Base-by-base conservation (phyloP, 1,284 basidiomycete species). In the Puccinia polysora region DNA sequence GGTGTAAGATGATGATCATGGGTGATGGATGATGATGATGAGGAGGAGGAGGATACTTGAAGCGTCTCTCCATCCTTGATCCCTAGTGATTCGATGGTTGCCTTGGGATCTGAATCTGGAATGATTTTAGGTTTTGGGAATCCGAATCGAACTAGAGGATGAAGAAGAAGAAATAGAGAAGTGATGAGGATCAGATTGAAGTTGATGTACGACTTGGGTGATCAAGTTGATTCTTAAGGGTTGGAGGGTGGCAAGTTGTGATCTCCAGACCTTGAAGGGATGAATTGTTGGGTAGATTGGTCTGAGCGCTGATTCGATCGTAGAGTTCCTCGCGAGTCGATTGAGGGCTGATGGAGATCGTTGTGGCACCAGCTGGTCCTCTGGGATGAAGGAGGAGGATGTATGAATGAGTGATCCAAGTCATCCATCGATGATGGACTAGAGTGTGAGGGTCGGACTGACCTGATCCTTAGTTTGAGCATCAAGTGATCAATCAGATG, bases 11-110 rank as follows among this genome's bases (percentile, higher is more conserved):
- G n/a, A n/a, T n/a, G n/a, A n/a, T n/a, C n/a, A n/a, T n/a, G n/a
- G n/a, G n/a, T n/a, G n/a, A n/a, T n/a, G n/a, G n/a, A n/a, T 34
- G 58, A 45, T 56, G 75, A 43, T 5, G 75, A 43, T 1, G 53
- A 50, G 15, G 75, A 43, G 4, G 72, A 69, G 74, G 86, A 83
- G 55, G 82, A 86, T 40, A 92, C 88, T 75, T 91, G 89, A 70
- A 94, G 84, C 80, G 91, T 90, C 74, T 94, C 91, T 1, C 90
- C 89, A 18, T 83, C 79, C 71, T 84, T 83, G 32, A 94, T 82
- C 12, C 89, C 90, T 28, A 94, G 84, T 70, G 88, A 88, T 0
- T 87, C 84, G 43, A 93, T 76, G 0, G 88, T 85, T 18, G 89
- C 84, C 73, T 87, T 85, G 3, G 87, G 86, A n/a, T 88, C 81